Conservation (phyloP, 2,329 filamentous ascomycete species). For the Monilinia vaccinii-corymbosi region DNA sequence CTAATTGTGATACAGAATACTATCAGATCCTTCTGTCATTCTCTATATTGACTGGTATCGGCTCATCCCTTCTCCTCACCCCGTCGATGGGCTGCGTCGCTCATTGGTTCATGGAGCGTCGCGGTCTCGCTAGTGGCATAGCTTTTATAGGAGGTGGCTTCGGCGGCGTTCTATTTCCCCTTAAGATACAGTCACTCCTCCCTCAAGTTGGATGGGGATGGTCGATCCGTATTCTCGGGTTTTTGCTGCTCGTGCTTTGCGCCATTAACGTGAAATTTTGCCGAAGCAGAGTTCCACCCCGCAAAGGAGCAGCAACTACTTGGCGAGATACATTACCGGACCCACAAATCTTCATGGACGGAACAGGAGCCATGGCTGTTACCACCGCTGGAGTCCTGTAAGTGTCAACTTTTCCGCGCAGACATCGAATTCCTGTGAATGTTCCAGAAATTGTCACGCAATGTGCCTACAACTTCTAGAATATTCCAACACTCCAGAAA, state of each 20-base stretch:
- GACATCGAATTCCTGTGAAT: background rate
- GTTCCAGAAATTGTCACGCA: background rate
- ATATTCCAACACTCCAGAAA: background rate
- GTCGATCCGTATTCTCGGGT: slow-evolving; percentile 21
- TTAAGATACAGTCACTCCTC: slow-evolving; percentile 32
- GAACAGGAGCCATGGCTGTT: slow-evolving; percentile 49
- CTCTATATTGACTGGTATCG: slow-evolving; percentile 65
- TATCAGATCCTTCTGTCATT: slow-evolving; percentile 72
- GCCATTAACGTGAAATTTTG: slow-evolving; percentile 21
- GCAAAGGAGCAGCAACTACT: background rate
- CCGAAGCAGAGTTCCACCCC: slow-evolving; percentile 46
- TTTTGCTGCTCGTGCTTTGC: slow-evolving; percentile 20
- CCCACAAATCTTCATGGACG: slow-evolving; percentile 50
- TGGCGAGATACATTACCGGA: slow-evolving; percentile 42
- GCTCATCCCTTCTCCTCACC: slow-evolving; percentile 65
- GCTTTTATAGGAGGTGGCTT: slow-evolving; percentile 69
- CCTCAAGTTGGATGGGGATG: slow-evolving; percentile 23
- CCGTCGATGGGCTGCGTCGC: slow-evolving; percentile 71
- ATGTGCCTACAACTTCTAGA: background rate
- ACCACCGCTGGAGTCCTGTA: slow-evolving; percentile 56
- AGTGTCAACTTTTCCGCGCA: background rate
- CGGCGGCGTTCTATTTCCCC: slow-evolving; percentile 58
- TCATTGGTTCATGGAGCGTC: slow-evolving; percentile 68
- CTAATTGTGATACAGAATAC: slow-evolving; percentile 12
- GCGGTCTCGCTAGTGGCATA: slow-evolving; percentile 76